phyloP scores from a whole-genome alignment of 2,329 filamentous ascomycete species.

The Fusarium vanettenii region DNA sequence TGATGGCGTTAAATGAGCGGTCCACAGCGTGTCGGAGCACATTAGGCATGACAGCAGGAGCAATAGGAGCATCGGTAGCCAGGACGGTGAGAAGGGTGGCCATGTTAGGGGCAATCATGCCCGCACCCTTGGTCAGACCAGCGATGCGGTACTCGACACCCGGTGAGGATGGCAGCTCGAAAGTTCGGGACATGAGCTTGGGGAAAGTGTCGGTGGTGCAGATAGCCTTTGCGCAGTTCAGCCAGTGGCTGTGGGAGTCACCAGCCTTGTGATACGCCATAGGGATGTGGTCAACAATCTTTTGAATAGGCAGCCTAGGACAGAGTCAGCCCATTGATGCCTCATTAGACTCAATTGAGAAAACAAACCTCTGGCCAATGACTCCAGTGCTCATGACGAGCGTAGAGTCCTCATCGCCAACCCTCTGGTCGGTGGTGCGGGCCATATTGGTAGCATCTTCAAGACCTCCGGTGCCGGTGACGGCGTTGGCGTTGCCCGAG shows the following conservation, averaged over 20 bases:
- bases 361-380: constrained; percentile 83
- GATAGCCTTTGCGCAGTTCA: constrained; percentile 87
- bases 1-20: constrained; percentile 95
- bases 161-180: constrained; percentile 84
- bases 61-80: constrained; percentile 89
- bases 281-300: constrained; percentile 87
- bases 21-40: constrained; percentile 81
- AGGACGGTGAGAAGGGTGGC: constrained; percentile 92
- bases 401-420: constrained; percentile 67
- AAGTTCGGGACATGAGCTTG: constrained; percentile 88
- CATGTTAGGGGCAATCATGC: constrained; percentile 99
- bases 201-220: constrained; percentile 99
- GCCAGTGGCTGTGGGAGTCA: constrained; percentile 84
- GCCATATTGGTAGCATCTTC: constrained; percentile 92
- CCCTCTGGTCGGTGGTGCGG: constrained; percentile 75
- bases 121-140: constrained; percentile 97
- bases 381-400: constrained; percentile 99
- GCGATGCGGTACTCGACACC: constrained; percentile 83
- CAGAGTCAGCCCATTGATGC: constrained; percentile 22
- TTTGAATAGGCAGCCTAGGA: constrained; percentile 83
- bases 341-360: constrained; percentile 4
- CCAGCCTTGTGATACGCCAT: constrained; percentile 78
- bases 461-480: constrained; percentile 89
- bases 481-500: constrained; percentile 96
- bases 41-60: constrained; percentile 71